A percentile compares a stretch with the other conserved stretches of the same genome.
These are phyloP conservation scores for Tuber umbilicatum DNA, from an alignment of 495 filamentous ascomycete genomes.

Conservation along the genomic window DNA sequence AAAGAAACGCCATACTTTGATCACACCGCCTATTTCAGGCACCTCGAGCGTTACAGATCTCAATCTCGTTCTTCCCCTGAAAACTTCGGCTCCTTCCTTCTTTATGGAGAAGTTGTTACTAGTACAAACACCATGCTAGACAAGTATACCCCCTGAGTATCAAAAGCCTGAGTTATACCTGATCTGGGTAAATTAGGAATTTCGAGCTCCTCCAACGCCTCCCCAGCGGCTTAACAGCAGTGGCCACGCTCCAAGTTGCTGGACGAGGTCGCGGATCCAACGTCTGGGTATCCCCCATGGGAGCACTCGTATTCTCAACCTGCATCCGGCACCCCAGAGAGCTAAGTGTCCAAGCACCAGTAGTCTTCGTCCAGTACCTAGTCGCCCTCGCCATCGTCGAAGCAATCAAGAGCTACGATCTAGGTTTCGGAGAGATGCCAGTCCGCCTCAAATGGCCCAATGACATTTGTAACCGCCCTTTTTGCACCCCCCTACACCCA, in stretches of 20 bases:
- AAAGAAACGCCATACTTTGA: slow-evolving; percentile 85
- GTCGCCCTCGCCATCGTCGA: slow-evolving; percentile 83
- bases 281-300: slow-evolving; percentile 89
- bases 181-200: slow-evolving; percentile 56
- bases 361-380: slow-evolving; percentile 92
- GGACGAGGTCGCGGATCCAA: slow-evolving; percentile 89
- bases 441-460: slow-evolving; percentile 97
- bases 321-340: slow-evolving; percentile 73
- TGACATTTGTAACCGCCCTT: slow-evolving; percentile 58
- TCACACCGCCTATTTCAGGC: slow-evolving; percentile 69
- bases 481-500: not conserved
- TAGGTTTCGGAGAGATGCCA: slow-evolving; percentile 64
- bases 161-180: slow-evolving; percentile 5
- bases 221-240: slow-evolving; percentile 76
- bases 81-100: slow-evolving; percentile 65
- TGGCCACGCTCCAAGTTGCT: slow-evolving; percentile 83
- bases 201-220: slow-evolving; percentile 65
- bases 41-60: slow-evolving; percentile 61
- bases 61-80: slow-evolving; percentile 51
- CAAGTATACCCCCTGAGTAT: slow-evolving; percentile 53
- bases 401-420: slow-evolving; percentile 72
- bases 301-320: slow-evolving; percentile 77
- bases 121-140: slow-evolving; percentile 94
- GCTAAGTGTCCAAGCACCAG: slow-evolving; percentile 64
- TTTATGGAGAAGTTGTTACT: slow-evolving; percentile 90